phyloP scores from a whole-genome alignment of 495 filamentous ascomycete genomes.

The Bacidia rubella region DNA sequence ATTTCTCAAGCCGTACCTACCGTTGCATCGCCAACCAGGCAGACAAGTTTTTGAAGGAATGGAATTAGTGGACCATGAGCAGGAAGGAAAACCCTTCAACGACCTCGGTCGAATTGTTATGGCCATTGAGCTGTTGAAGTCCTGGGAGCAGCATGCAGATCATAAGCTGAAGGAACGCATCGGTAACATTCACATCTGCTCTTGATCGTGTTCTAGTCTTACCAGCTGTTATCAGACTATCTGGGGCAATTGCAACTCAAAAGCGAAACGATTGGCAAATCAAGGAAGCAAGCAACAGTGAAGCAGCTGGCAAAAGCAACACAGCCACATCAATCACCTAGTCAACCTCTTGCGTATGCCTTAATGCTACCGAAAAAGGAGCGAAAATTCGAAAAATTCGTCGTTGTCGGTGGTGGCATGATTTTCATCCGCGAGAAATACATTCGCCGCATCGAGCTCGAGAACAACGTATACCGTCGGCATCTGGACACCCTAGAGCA shows the following conservation, averaged over 20 bases:
- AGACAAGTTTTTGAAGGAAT: neutral
- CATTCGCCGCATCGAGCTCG: constrained; percentile 9
- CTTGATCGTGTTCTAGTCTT: constrained; percentile 1
- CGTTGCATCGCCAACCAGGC: neutral
- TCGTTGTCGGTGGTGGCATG: constrained; percentile 3
- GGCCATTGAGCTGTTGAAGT: constrained; percentile 1
- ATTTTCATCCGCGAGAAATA: constrained; percentile 3
- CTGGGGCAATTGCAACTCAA: neutral
- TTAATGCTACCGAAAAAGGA: neutral
- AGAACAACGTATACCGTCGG: constrained; percentile 2
- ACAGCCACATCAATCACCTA: neutral
- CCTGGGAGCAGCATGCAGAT: constrained; percentile 1
- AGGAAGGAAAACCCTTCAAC: constrained; percentile 2
- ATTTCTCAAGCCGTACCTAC: neutral
- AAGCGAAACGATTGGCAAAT: neutral
- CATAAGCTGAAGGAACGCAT: neutral
- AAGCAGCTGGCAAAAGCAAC: neutral
- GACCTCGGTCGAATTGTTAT: neutral
- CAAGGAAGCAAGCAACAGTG: neutral
- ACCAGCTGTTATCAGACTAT: neutral
- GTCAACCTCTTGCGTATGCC: constrained; percentile 4
- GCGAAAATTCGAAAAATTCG: neutral
- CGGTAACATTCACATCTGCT: neutral
- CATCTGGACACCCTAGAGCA: neutral
- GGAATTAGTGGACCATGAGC: neutral